These are phyloP conservation scores for Fraxinus paxiana DNA, from an alignment of 305 asterid species.

Conservation along the genomic window DNA sequence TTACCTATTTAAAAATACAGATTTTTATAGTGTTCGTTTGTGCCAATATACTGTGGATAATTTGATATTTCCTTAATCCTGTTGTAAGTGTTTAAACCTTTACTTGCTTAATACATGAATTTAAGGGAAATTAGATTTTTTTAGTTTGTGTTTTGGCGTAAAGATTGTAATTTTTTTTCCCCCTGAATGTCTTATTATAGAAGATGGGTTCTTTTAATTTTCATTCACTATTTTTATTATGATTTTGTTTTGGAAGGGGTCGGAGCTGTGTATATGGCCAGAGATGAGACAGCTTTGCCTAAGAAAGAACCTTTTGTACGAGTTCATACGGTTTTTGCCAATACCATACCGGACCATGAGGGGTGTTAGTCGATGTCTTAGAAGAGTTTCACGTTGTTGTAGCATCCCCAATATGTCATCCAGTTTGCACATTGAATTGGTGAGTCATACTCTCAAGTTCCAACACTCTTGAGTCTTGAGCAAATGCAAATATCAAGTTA, in stretches of 20 bases:
- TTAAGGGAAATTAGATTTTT: neutral
- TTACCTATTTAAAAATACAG: neutral
- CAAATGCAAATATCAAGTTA: neutral
- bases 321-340: constrained; percentile 66
- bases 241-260: constrained; percentile 47
- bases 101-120: neutral
- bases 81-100: neutral
- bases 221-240: neutral
- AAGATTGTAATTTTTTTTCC: neutral
- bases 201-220: constrained; percentile 4
- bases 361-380: constrained; percentile 60
- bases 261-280: constrained; percentile 81
- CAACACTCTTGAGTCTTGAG: neutral
- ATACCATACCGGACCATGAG: constrained; percentile 80
- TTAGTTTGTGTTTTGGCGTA: neutral
- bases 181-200: neutral
- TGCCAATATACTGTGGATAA: neutral
- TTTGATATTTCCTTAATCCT: neutral
- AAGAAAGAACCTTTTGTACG: constrained; percentile 71
- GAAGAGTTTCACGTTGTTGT: constrained; percentile 74
- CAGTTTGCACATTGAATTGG: constrained; percentile 79
- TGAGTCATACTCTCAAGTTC: constrained; percentile 31
- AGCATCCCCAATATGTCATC: constrained; percentile 66
- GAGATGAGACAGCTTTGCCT: constrained; percentile 78
- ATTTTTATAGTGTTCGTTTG: neutral